Base-by-base conservation (phyloP, 2,329 filamentous ascomycete genomes). In the Pleoardoris graminearum region DNA sequence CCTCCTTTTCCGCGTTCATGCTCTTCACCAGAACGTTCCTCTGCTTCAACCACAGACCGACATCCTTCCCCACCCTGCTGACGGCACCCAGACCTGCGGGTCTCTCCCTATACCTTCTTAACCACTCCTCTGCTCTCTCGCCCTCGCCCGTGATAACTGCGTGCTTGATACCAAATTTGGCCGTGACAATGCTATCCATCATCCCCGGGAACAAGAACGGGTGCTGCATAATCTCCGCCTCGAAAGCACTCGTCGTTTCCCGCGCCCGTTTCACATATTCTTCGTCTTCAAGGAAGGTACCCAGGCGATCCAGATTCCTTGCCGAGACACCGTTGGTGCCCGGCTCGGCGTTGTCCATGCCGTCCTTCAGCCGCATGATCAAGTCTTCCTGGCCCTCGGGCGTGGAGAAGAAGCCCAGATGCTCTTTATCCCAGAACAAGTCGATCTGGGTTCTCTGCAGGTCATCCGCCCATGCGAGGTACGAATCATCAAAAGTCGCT, bases 311-410 rank as follows among this genome's bases (percentile, higher is more conserved):
- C n/a, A 97, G 78, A 68, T 97, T 97, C 14, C 84, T 82, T 0
- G 90, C 89, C n/a, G 89, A 88, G 5, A 93, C 83, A 33, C 90
- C 91, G 69, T 99, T 99, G 46, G 90, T 88, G 0, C 91, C 94
- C 0, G 94, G 94, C 54, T 94, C 88, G 1, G 91, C 87, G 4
- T 90, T 90, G 72, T 99, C 94, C 82, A 97, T 97, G 59, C 91
- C 94, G 57, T 95, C 91, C 75, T 99, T 99, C 44, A 97, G 82
- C 21, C 93, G 87, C 54, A 97, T 83, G 53, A 97, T 87, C 23
- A 88, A 82, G 64, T 91, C 85, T 0, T 85, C 77, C 8, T 87
- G 85, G 36, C 80, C 74, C 11, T 78, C 75, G 4, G 81, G 76
- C 1, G 88, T 91, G 4, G 85, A 86, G 76, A 89, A 94, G 79